Evolutionary conservation across 2,329 filamentous ascomycete genomes (phyloP).

Genomic region (Amesomyces nigricolor): DNA sequence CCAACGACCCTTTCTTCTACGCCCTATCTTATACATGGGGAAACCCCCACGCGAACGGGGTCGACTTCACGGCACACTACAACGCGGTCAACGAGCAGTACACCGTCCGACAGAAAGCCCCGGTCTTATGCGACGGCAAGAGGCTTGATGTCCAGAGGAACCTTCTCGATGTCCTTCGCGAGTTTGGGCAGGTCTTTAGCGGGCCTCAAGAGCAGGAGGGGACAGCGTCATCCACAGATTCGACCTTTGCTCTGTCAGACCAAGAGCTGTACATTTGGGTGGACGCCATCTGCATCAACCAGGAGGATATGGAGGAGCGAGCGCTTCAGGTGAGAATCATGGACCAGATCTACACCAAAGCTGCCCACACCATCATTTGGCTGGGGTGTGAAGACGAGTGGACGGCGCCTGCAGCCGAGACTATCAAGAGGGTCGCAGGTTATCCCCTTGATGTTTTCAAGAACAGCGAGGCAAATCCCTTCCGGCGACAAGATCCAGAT

Average conservation of each 20-base stretch:
- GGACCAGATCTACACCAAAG: constrained; percentile 12
- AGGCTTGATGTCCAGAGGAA: constrained; percentile 7
- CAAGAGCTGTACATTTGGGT: constrained; percentile 9
- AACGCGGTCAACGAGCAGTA: constrained; percentile 8
- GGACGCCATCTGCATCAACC: constrained; percentile 17
- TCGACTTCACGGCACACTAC: constrained; percentile 15
- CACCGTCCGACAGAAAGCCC: background rate
- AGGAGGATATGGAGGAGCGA: constrained; percentile 9
- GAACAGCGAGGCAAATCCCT: constrained; percentile 2
- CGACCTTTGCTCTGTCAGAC: background rate
- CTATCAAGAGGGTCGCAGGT: constrained; percentile 3
- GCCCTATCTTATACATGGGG: constrained; percentile 16
- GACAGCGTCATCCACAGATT: background rate
- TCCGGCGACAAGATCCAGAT: constrained; percentile 6
- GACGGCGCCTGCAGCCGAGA: constrained; percentile 1
- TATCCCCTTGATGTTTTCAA: constrained; percentile 4
- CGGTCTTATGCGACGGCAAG: constrained; percentile 6
- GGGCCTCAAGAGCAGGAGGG: background rate
- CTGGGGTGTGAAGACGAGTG: constrained; percentile 12
- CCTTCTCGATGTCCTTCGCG: constrained; percentile 5
- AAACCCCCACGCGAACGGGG: constrained; percentile 14
- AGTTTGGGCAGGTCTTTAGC: background rate
- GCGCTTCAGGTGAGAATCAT: constrained; percentile 15
- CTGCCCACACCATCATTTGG: constrained; percentile 12
- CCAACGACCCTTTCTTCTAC: constrained; percentile 8